phyloP scores from a whole-genome alignment of 129 eudicot species.

The Lonicera japonica region DNA sequence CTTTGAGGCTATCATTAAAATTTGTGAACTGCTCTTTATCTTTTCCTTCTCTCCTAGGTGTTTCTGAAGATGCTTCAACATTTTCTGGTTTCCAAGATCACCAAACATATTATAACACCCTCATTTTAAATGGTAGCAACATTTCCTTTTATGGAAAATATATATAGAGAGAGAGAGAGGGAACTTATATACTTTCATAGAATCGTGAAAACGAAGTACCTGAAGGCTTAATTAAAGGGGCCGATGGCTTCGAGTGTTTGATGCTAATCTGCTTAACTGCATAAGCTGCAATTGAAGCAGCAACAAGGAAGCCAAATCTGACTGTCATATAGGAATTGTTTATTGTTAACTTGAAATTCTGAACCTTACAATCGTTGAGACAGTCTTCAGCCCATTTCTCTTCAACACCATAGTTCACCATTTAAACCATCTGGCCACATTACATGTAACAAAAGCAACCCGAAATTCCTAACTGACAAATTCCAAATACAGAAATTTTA shows the following conservation, averaged over 20 bases:
- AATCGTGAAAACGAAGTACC: conserved; percentile 20
- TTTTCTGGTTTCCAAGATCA: conserved; percentile 43
- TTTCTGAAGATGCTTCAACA: conserved; percentile 27
- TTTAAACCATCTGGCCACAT: too few relatives aligned
- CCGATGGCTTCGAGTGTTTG: conserved; percentile 36
- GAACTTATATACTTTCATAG: too few relatives aligned
- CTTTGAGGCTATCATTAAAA: conserved; percentile 30
- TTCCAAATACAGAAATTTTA: not conserved
- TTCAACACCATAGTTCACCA: conserved; percentile 36
- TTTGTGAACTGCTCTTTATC: conserved; percentile 30
- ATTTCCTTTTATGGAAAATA: too few relatives aligned
- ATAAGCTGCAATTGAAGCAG: conserved; percentile 94
- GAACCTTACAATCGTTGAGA: conserved; percentile 44
- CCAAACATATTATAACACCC: not conserved
- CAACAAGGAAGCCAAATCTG: conserved; percentile 91
- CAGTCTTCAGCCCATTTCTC: conserved; percentile 41
- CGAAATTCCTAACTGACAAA: not conserved
- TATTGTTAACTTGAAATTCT: too few relatives aligned
- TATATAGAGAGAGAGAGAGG: too few relatives aligned
- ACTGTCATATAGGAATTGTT: conserved; percentile 61
- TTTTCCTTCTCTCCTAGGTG: conserved; percentile 27
- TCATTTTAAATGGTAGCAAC: too few relatives aligned
- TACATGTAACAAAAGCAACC: not conserved
- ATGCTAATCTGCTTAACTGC: conserved; percentile 74
- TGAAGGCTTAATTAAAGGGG: conserved; percentile 27